A percentile compares a stretch with the other conserved stretches of the same genome.
Conservation (phyloP, 441 rosid genomes). For the Gossypium davidsonii region DNA sequence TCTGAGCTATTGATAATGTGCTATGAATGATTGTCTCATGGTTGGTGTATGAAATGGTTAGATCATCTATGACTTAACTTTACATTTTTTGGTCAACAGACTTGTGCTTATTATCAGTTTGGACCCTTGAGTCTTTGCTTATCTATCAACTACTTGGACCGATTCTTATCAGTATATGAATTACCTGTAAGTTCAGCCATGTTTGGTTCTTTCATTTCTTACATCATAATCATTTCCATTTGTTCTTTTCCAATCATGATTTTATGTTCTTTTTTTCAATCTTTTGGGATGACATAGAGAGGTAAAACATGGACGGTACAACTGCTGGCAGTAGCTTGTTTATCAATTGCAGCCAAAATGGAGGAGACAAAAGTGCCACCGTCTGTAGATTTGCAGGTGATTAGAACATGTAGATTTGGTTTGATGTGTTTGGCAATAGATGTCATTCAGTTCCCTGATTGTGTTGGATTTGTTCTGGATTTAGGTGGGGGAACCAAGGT, state of each 20-base stretch:
- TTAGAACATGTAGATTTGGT: conserved; percentile 6
- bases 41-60: conserved; percentile 9
- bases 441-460: conserved; percentile 11
- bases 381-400: conserved; percentile 48
- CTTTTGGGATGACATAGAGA: conserved; percentile 19
- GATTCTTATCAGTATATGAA: conserved; percentile 39
- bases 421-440: not conserved
- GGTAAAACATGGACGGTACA: conserved; percentile 49
- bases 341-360: conserved; percentile 56
- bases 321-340: conserved; percentile 48
- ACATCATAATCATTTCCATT: not conserved
- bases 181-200: conserved; percentile 35
- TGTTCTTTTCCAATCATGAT: not conserved
- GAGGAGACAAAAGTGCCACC: conserved; percentile 48
- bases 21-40: conserved; percentile 12
- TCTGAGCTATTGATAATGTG: conserved; percentile 6
- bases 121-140: conserved; percentile 32
- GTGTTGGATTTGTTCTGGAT: conserved; percentile 26
- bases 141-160: conserved; percentile 39
- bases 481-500: conserved; percentile 50
- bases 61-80: not conserved
- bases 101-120: conserved; percentile 29
- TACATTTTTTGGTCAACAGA: conserved; percentile 32
- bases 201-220: not conserved
- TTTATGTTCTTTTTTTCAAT: not conserved